Percentiles rank a stretch among this genome's conserved stretches.
These are phyloP conservation scores for Venturia pyrina DNA, from an alignment of 2,329 filamentous ascomycete genomes.

Conservation along the genomic window DNA sequence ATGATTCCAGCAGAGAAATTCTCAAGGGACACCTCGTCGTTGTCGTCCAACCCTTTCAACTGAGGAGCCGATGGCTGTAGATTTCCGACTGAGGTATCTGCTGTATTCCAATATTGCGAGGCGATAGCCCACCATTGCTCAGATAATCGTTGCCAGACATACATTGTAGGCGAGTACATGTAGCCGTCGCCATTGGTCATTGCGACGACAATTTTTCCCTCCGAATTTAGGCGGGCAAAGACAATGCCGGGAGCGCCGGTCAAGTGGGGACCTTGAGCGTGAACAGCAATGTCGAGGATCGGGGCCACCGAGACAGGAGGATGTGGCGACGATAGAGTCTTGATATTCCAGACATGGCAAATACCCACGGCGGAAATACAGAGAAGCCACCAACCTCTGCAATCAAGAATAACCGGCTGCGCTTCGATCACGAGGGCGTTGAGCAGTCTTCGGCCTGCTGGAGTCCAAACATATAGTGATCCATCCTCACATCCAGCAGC, in stretches of 20 bases:
- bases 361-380: conserved; percentile 82
- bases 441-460: conserved; percentile 74
- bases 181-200: conserved; percentile 93
- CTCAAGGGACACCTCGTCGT: conserved; percentile 41
- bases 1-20: conserved; percentile 84
- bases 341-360: conserved; percentile 89
- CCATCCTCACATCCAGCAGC: conserved; percentile 89
- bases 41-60: conserved; percentile 34
- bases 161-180: conserved; percentile 77
- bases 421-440: conserved; percentile 82
- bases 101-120: conserved; percentile 98
- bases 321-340: conserved; percentile 71
- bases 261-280: conserved; percentile 67
- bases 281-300: conserved; percentile 75
- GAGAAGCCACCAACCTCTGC: conserved; percentile 77
- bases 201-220: conserved; percentile 77
- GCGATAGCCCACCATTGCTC: conserved; percentile 98
- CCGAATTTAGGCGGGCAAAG: conserved; percentile 81
- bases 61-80: conserved; percentile 52
- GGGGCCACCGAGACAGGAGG: conserved; percentile 84
- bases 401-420: conserved; percentile 89
- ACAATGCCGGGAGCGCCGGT: conserved; percentile 77
- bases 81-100: conserved; percentile 77
- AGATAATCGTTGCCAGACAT: conserved; percentile 87
- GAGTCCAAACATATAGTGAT: conserved; percentile 81